Conservation (phyloP, 495 filamentous ascomycete species). For the Aspergillus ostianus region DNA sequence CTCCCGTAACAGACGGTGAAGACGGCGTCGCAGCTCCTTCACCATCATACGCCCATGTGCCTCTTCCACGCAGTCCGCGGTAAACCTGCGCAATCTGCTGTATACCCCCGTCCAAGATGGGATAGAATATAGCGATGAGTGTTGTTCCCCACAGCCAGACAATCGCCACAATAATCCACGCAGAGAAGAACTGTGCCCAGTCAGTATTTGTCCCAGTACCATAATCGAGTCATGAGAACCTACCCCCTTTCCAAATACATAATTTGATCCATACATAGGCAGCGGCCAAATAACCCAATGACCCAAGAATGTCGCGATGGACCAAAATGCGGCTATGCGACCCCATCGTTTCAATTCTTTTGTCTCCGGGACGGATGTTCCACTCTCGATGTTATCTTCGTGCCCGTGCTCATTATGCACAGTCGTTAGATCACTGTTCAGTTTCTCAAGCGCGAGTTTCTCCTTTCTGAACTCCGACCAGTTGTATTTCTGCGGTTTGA, state of each 20-base stretch:
- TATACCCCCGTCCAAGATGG: slow-evolving; percentile 33
- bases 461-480: slow-evolving; percentile 39
- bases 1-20: background rate
- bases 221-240: background rate
- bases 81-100: slow-evolving; percentile 30
- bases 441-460: slow-evolving; percentile 31
- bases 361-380: slow-evolving; percentile 9
- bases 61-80: slow-evolving; percentile 12
- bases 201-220: background rate
- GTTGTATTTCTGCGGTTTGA: slow-evolving; percentile 34
- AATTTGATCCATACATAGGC: slow-evolving; percentile 10
- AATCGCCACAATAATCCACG: slow-evolving; percentile 74
- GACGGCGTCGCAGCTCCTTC: background rate
- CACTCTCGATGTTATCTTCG: slow-evolving; percentile 15
- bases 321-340: slow-evolving; percentile 37
- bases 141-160: slow-evolving; percentile 64
- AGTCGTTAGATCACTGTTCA: slow-evolving; percentile 27
- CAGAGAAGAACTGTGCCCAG: slow-evolving; percentile 61
- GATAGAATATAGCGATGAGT: slow-evolving; percentile 36
- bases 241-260: slow-evolving; percentile 10
- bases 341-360: slow-evolving; percentile 38
- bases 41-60: background rate
- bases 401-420: slow-evolving; percentile 11
- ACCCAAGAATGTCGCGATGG: slow-evolving; percentile 35
- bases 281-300: slow-evolving; percentile 31